Evolutionary conservation across 352 stramenopile genomes (phyloP), one percentile per base, ranked within the genome.

Genomic region (Saprolegnia parasitica): DNA sequence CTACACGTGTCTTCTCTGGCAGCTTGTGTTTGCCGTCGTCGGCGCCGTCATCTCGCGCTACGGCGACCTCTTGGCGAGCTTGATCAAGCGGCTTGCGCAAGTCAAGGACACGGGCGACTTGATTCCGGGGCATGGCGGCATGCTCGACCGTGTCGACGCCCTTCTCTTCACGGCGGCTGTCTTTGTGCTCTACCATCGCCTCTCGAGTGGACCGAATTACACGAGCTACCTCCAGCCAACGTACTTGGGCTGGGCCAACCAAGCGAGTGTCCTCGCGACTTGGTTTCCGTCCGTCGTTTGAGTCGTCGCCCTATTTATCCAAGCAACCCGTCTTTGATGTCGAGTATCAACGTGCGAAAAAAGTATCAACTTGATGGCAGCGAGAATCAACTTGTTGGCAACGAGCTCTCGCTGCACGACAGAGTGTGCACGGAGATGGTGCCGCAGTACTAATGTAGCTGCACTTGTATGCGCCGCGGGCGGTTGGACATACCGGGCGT

Each of bases 71-170:
- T 98, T 97, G 37, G 95, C 96, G 39, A 97, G 87, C 42, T 87
- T 98, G 77, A 67, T 98, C 8, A 98, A 98, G 77, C 81, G 94
- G 42, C 93, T 97, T 72, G 93, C 93, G 6, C 89, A 85, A 13
- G 77, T 98, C 37, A 98, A 98, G 77, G 92, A 98, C 74, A 98
- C 95, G 66, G 96, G 94, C 4, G 88, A 91, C 71, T 76, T 98
- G 23, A 96, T 98, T 73, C 96, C 96, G 11, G 96, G 97, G 68
- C 94, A 98, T 73, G 96, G 96, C 40, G 96, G 96, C 46, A 88
- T 98, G 60, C 81, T 99, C 45, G 96, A 99, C 73, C 86, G 95
- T 45, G 93, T 98, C 26, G 95, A 99, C 71, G 96, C 90, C 55
- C 95, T 98, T 61, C 94, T 98, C 67, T 98, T 98, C 71, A 79